Conservation (phyloP, 345 rosid genomes). For the Toxicodendron radicans region DNA sequence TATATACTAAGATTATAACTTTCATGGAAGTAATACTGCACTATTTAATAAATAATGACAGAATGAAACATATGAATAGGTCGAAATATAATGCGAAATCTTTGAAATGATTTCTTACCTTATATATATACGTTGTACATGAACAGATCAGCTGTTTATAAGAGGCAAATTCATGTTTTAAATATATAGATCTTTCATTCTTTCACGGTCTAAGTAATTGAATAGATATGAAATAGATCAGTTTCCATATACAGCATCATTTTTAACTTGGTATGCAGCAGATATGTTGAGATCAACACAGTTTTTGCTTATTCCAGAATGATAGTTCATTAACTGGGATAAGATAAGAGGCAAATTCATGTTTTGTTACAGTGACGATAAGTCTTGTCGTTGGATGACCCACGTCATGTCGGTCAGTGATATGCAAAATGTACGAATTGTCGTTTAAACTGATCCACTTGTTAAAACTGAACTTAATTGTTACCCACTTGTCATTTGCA, state of each 20-base stretch:
- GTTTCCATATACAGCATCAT: no score
- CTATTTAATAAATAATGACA: background rate
- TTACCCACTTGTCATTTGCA: background rate
- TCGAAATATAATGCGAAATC: no score
- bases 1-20: background rate
- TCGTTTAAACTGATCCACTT: background rate
- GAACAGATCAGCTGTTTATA: no score
- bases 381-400: background rate
- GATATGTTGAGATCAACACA: no score
- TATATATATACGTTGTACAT: no score
- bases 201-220: background rate
- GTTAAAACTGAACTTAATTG: no score
- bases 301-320: background rate
- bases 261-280: no score
- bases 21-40: background rate
- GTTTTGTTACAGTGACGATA: background rate
- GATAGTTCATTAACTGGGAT: background rate
- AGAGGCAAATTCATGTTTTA: no score
- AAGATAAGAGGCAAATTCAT: background rate
- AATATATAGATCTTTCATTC: background rate
- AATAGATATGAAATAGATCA: no score
- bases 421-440: background rate
- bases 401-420: background rate
- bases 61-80: background rate
- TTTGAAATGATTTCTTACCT: no score